Conservation (phyloP, 164 flowering plant species). For the Magnolia changhungtana region DNA sequence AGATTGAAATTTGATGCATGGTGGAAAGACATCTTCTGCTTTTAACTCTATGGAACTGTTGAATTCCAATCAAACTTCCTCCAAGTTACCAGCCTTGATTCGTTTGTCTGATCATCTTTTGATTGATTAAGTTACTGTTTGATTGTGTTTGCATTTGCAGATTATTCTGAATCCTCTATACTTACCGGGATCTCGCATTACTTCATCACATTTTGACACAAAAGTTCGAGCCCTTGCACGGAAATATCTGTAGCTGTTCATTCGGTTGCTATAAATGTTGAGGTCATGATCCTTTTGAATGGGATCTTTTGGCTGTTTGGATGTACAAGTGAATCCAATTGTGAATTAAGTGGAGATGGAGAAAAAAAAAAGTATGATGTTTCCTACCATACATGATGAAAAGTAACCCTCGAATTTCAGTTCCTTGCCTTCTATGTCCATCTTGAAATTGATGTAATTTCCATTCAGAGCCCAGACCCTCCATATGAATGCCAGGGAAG, state of each 20-base stretch:
- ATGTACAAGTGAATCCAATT: background rate
- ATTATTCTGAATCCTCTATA: constrained; percentile 82
- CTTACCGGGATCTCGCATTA: constrained; percentile 78
- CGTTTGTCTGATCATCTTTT: background rate
- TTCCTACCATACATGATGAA: no score
- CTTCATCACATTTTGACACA: constrained; percentile 86
- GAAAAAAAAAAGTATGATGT: no score
- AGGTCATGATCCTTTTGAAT: background rate
- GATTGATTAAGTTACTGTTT: background rate
- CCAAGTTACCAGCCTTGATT: background rate
- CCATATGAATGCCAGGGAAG: no score
- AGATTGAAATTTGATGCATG: background rate
- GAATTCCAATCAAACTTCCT: background rate
- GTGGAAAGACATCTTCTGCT: background rate
- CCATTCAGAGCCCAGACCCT: no score
- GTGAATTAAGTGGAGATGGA: background rate
- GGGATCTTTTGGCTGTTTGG: background rate
- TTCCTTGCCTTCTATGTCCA: no score
- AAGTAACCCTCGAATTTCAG: no score
- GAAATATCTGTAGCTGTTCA: constrained; percentile 49
- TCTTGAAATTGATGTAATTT: no score
- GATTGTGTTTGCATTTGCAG: constrained; percentile 36
- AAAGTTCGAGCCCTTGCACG: constrained; percentile 92
- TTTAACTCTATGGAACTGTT: background rate
- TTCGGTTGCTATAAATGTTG: background rate